Base-by-base conservation (phyloP, 2,329 filamentous ascomycete genomes). In the Calonectria honghensis region DNA sequence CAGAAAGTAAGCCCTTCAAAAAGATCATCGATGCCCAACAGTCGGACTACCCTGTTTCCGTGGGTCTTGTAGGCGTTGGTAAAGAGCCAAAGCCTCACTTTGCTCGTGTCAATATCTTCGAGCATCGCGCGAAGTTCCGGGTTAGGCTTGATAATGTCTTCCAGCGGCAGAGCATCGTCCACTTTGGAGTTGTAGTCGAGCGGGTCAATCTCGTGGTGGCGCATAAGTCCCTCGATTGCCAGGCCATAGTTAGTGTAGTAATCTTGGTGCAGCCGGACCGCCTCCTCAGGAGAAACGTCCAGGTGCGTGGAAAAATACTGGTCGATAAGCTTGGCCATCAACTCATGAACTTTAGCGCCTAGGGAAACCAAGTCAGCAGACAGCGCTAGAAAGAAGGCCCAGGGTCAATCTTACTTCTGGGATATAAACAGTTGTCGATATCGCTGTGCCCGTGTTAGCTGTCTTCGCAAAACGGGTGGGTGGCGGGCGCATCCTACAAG, bases 341-440 rank as follows among this genome's bases (percentile, higher is more conserved):
- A 89, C 82, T 97, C 93, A 82, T 97, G 94, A 59, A 99, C 95
- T 80, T 94, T 94, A 78, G 92, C 92, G 83, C 91, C 94, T 93
- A 75, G 2, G 41, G 4, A n/a, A 67, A 65, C 59, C 65, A 54
- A 61, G 73, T 76, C 72, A 75, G 69, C 64, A 57, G 37, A 16
- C 68, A 45, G 32, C 29, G 41, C 67, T 70, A 7, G 7, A n/a
- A 39, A 16, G 14, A 16, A 16, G 6, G 6, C 14, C 37, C 27
- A 9, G 37, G 31, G 35, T 24, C 11, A 48, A 32, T 67, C 90
- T 85, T 82, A 96, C 95, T 96, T 86, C 94, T 96, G 0, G 96
- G 93, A 82, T 98, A 98, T 71, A 98, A 91, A 86, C 97, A 99
- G 83, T 99, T 99, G 89, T 99, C 97, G 82, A 99, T 98, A 84